These are phyloP conservation scores for Wickerhamomyces hampshirensis DNA, from an alignment of 805 yeast genomes.

Conservation along the genomic window DNA sequence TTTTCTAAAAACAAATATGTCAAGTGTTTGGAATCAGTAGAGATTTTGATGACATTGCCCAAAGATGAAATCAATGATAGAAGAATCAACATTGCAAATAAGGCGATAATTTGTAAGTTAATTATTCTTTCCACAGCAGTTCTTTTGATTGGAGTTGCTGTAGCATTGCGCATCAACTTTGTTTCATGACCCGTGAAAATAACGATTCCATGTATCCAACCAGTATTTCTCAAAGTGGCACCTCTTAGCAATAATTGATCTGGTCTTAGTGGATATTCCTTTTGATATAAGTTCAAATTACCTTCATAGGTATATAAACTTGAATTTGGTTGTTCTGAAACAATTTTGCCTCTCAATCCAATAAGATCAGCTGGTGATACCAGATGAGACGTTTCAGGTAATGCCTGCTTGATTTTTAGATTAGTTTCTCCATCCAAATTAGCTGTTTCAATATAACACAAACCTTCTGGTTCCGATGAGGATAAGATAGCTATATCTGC, in stretches of 20 bases:
- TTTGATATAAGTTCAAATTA: slow-evolving; percentile 52
- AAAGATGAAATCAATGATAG: slow-evolving; percentile 76
- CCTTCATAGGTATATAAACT: slow-evolving; percentile 95
- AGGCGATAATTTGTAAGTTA: slow-evolving; percentile 83
- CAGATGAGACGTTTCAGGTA: slow-evolving; percentile 66
- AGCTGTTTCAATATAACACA: slow-evolving; percentile 96
- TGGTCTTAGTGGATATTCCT: slow-evolving; percentile 70
- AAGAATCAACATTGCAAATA: slow-evolving; percentile 73
- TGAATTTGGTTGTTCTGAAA: slow-evolving; percentile 91
- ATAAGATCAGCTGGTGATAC: slow-evolving; percentile 61
- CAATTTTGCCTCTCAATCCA: slow-evolving; percentile 50
- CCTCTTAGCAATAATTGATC: slow-evolving; percentile 93
- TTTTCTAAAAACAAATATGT: slow-evolving; percentile 66
- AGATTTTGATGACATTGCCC: slow-evolving; percentile 78
- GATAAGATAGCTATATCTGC: slow-evolving; percentile 84
- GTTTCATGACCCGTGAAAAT: slow-evolving; percentile 98
- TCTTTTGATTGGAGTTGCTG: slow-evolving; percentile 95
- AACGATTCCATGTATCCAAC: slow-evolving; percentile 91
- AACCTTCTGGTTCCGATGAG: slow-evolving; percentile 97
- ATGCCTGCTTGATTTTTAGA: slow-evolving; percentile 88
- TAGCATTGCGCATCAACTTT: slow-evolving; percentile 95
- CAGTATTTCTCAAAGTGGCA: slow-evolving; percentile 90
- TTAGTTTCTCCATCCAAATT: slow-evolving; percentile 98
- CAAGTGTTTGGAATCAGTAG: slow-evolving; percentile 46
- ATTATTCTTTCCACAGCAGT: slow-evolving; percentile 96